Conservation (phyloP, 495 filamentous ascomycete genomes). For the Mytilinidion resinicola region DNA sequence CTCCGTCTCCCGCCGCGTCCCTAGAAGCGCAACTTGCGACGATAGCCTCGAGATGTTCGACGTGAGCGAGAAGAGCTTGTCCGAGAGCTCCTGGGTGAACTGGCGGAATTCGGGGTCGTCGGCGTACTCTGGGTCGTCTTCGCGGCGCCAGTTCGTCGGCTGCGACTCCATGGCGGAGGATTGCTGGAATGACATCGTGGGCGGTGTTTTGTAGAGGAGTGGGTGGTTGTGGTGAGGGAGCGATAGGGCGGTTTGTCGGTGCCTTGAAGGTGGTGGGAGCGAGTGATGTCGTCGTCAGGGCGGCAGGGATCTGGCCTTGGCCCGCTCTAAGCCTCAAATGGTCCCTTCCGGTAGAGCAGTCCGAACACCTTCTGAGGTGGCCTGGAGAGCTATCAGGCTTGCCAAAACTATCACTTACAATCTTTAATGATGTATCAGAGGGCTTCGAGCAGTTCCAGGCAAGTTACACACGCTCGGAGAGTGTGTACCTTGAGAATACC, state of each 20-base stretch:
- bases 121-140: conserved; percentile 64
- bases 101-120: conserved; percentile 91
- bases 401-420: too few species aligned
- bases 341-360: too few species aligned
- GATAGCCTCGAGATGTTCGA: conserved; percentile 76
- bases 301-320: neutral
- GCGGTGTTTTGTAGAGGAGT: neutral
- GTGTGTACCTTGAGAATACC: too few species aligned
- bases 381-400: too few species aligned
- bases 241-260: neutral
- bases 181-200: conserved; percentile 84
- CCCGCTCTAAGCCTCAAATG: too few species aligned
- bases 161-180: conserved; percentile 78
- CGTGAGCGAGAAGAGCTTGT: conserved; percentile 79
- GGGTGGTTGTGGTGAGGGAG: neutral
- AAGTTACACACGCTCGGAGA: too few species aligned
- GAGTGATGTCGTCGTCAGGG: neutral
- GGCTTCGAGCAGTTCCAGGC: too few species aligned
- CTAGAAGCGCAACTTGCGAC: conserved; percentile 74
- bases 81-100: conserved; percentile 72
- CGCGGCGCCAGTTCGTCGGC: conserved; percentile 57
- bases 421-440: too few species aligned
- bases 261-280: neutral
- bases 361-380: too few species aligned
- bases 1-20: conserved; percentile 85